Evolutionary conservation across 805 yeast species (phyloP).

Genomic region (Torulaspora indica): DNA sequence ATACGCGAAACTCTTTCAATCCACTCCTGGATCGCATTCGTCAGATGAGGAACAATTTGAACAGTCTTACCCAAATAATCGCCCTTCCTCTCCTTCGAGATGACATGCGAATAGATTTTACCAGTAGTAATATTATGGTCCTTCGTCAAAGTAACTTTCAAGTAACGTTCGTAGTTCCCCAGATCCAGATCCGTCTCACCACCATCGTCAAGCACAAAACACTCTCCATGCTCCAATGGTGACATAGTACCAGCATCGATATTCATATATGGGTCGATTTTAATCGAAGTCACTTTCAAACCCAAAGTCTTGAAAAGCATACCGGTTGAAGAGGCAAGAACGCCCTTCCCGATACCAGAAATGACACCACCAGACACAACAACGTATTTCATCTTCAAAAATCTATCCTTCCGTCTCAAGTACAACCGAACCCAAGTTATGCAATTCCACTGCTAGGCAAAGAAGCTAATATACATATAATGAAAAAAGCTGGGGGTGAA

Average conservation of each 20-base stretch:
- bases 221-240: slow-evolving; percentile 98
- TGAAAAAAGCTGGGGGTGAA: slow-evolving; percentile 13
- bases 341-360: slow-evolving; percentile 99
- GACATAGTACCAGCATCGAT: slow-evolving; percentile 99
- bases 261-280: slow-evolving; percentile 98
- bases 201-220: slow-evolving; percentile 96
- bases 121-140: slow-evolving; percentile 99
- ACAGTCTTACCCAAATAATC: slow-evolving; percentile 99
- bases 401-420: slow-evolving; percentile 1
- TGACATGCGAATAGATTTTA: slow-evolving; percentile 89
- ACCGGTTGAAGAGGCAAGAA: slow-evolving; percentile 95
- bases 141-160: slow-evolving; percentile 85
- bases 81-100: slow-evolving; percentile 91
- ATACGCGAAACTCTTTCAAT: slow-evolving; percentile 85
- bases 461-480: slow-evolving; percentile 4
- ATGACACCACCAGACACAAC: slow-evolving; percentile 99
- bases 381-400: slow-evolving; percentile 85
- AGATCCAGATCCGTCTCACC: slow-evolving; percentile 98
- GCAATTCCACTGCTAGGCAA: background rate
- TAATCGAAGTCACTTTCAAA: slow-evolving; percentile 90
- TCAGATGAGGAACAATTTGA: slow-evolving; percentile 97
- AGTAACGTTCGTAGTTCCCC: slow-evolving; percentile 96
- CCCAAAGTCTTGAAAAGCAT: slow-evolving; percentile 90
- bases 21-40: slow-evolving; percentile 98
- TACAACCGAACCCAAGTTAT: background rate